Base-by-base conservation (phyloP, 2,329 filamentous ascomycete genomes). In the Ascochyta clinopodiicola region DNA sequence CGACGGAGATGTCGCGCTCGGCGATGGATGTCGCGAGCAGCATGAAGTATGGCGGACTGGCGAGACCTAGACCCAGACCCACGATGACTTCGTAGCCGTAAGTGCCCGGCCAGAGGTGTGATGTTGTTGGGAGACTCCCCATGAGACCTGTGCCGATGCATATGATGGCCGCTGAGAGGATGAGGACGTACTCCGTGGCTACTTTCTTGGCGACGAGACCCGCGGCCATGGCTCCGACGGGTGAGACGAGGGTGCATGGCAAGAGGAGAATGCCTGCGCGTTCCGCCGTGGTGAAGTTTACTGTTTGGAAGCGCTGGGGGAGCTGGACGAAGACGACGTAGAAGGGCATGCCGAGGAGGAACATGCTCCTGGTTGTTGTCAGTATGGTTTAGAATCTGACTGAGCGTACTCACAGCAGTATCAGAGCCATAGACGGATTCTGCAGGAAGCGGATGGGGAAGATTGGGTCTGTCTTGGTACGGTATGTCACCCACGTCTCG, bases 261-360 rank as follows among this genome's bases (percentile, higher is more conserved):
- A 73, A 59, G 5, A 74, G 64, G 17, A 70, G 60, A 4, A 73
- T 71, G 3, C 69, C 70, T 2, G 71, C 63, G 22, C 66, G 61
- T 35, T 70, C 68, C 17, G 71, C 69, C 32, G 60, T 68, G 6
- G 61, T 69, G 32, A 68, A 62, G 25, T 74, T 73, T 8, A 72
- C 70, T 15, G 50, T 60, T 49, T 74, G 71, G 32, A 73, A 74
- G 45, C 70, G 71, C 45, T 72, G 69, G 0, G 70, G 71, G 21
- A 73, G 60, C 31, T 72, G 67, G 8, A 73, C 66, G 43, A 72
- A 67, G 7, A 65, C 57, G 19, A 63, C 63, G 24, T 66, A 68
- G 50, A 69, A 72, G 0, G 69, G 67, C 61, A 72, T 64, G 4
- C 69, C 71, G 7, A 68, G 48, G 6, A 73, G 62, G 32, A 71